A percentile compares a stretch with the other conserved stretches of the same genome.
Conservation (phyloP, 108 stramenopile genomes). For the Bacterosira constricta region DNA sequence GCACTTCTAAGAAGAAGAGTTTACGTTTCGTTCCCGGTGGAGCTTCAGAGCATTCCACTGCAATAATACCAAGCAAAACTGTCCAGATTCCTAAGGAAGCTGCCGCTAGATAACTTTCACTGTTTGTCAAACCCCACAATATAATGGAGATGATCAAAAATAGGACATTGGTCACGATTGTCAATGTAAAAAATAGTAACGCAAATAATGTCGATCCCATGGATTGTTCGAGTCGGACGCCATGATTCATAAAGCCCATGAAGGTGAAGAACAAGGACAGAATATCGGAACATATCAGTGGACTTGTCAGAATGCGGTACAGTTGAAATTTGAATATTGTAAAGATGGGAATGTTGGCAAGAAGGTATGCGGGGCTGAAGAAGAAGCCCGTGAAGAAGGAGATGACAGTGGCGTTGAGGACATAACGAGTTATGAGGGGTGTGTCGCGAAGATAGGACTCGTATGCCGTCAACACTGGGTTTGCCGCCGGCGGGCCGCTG, state of each 20-base stretch:
- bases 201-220: conserved; percentile 80
- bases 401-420: conserved; percentile 61
- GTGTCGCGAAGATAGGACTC: conserved; percentile 67
- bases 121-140: conserved; percentile 49
- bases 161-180: conserved; percentile 53
- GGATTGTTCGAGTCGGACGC: conserved; percentile 65
- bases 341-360: conserved; percentile 77
- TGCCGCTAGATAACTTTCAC: conserved; percentile 35
- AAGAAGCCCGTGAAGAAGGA: conserved; percentile 64
- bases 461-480: conserved; percentile 65
- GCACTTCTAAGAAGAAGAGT: conserved; percentile 70
- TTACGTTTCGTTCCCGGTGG: conserved; percentile 59
- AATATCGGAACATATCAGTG: conserved; percentile 63
- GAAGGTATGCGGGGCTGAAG: conserved; percentile 50
- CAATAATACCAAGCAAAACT: conserved; percentile 70
- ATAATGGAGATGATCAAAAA: conserved; percentile 55
- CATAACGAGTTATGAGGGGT: conserved; percentile 71
- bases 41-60: conserved; percentile 76
- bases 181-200: conserved; percentile 59
- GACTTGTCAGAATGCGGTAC: conserved; percentile 76
- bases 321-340: conserved; percentile 75
- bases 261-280: conserved; percentile 73
- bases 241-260: conserved; percentile 68
- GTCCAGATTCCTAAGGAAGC: conserved; percentile 71
- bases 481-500: conserved; percentile 57